Evolutionary conservation across 805 yeast genomes (phyloP).

Genomic region (Zygotorulaspora florentina): DNA sequence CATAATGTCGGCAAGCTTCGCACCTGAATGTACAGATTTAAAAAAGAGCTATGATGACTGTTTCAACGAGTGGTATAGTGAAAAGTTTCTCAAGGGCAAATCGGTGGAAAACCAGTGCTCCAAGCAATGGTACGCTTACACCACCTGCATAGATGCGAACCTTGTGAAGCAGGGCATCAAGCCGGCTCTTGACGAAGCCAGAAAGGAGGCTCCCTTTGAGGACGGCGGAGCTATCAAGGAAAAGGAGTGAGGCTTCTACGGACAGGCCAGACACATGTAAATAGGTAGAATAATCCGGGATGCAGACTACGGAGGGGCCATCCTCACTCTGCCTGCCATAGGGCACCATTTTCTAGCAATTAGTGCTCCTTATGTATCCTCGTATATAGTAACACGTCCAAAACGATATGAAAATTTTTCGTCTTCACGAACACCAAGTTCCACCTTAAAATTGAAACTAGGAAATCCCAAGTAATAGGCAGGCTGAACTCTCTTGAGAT

Average conservation of each 20-base stretch:
- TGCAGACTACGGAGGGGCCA: background rate
- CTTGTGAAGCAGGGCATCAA: constrained; percentile 71
- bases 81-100: constrained; percentile 58
- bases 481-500: background rate
- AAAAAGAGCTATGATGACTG: constrained; percentile 88
- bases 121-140: constrained; percentile 82
- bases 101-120: constrained; percentile 79
- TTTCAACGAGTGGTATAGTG: constrained; percentile 93
- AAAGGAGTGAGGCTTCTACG: constrained; percentile 1
- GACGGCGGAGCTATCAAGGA: constrained; percentile 49
- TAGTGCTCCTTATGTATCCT: background rate
- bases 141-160: constrained; percentile 75
- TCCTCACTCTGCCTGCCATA: too few relatives aligned
- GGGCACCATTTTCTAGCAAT: too few relatives aligned
- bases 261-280: background rate
- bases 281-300: background rate
- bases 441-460: background rate
- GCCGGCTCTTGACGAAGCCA: constrained; percentile 81
- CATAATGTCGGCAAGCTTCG: constrained; percentile 80
- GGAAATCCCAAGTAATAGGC: background rate
- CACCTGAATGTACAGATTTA: constrained; percentile 90
- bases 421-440: background rate
- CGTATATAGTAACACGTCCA: background rate
- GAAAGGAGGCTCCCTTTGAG: constrained; percentile 85
- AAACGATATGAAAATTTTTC: constrained; percentile 1